Base-by-base conservation (phyloP, 495 filamentous ascomycete species). In the Podospora didyma region DNA sequence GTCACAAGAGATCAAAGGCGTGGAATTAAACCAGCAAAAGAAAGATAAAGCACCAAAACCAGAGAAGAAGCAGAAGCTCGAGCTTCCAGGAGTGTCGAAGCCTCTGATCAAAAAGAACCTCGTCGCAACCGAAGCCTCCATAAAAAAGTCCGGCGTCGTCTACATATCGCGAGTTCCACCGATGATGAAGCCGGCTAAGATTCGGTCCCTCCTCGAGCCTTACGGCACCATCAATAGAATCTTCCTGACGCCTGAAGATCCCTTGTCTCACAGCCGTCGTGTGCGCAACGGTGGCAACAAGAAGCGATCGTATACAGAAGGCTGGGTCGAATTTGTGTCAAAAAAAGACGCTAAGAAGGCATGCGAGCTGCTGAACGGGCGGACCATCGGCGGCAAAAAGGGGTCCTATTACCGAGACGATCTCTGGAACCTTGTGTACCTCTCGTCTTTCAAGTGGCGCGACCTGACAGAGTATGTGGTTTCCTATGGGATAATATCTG, bases 141-240 rank as follows among this genome's bases (percentile, higher is more conserved):
- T 83, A 49, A 79, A 79, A 41, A 82, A 79, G 61, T 87, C 87
- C 0, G 92, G 92, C 37, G 86, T 96, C 3, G 74, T 97, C 49
- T 97, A 97, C 67, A 76, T 97, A 51, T 95, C 90, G 3, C 88
- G 92, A 44, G 80, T 96, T 21, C 94, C 95, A 20, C 94, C 94
- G 7, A 97, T 96, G 71, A 90, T 98, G 81, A 96, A 94, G 64
- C 95, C 95, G 16, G 75, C 77, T 45, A 90, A 92, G 44, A 71
- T 97, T 19, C 86, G 89, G 49, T 79, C 82, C 7, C 81, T 96
- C 14, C 81, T 98, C 31, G 81, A 89, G 46, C 81, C 82, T 2
- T 88, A 93, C 56, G 90, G 90, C 19, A 80, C 82, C 19, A 88
- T 97, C 59, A 87, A 86, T 55, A 87, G 90, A 52, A 85, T 97